Evolutionary conservation across 768 basidiomycete species (phyloP).

Genomic region (Naganishia onofrii): DNA sequence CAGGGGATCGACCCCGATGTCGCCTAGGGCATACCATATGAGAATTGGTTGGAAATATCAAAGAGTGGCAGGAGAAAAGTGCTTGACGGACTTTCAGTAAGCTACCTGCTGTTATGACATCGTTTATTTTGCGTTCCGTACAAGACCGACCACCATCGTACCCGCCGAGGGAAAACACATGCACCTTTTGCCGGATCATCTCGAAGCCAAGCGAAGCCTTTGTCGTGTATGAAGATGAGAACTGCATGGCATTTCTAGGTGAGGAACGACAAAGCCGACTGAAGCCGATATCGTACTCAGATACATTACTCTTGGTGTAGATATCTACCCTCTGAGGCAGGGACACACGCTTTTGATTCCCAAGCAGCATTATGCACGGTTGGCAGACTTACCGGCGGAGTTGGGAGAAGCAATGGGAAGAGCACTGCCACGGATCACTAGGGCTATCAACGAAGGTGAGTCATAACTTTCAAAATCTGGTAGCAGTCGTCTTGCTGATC

Average conservation of each 20-base stretch:
- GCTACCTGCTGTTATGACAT: constrained; percentile 13
- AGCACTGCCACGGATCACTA: constrained; percentile 31
- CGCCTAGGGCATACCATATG: neutral
- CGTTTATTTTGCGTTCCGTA: constrained; percentile 31
- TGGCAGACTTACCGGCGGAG: constrained; percentile 28
- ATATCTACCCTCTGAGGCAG: constrained; percentile 33
- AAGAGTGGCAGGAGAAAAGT: too few relatives aligned
- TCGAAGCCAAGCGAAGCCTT: constrained; percentile 15
- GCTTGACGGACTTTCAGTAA: too few relatives aligned
- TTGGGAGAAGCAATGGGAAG: constrained; percentile 31
- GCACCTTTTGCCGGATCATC: constrained; percentile 31
- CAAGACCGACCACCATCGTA: constrained; percentile 31
- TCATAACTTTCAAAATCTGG: too few relatives aligned
- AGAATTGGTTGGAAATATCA: too few relatives aligned
- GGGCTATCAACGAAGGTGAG: constrained; percentile 32
- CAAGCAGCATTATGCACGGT: constrained; percentile 28
- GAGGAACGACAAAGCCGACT: neutral
- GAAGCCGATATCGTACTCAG: neutral
- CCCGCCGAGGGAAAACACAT: constrained; percentile 21
- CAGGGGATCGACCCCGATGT: neutral
- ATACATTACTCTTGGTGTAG: constrained; percentile 1
- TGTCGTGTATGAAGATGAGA: constrained; percentile 29
- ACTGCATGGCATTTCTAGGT: constrained; percentile 31
- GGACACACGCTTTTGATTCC: constrained; percentile 35
- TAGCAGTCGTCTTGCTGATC: neutral